These are phyloP conservation scores for Pascua guehoae DNA, from an alignment of 1,284 basidiomycete genomes.

Conservation along the genomic window DNA sequence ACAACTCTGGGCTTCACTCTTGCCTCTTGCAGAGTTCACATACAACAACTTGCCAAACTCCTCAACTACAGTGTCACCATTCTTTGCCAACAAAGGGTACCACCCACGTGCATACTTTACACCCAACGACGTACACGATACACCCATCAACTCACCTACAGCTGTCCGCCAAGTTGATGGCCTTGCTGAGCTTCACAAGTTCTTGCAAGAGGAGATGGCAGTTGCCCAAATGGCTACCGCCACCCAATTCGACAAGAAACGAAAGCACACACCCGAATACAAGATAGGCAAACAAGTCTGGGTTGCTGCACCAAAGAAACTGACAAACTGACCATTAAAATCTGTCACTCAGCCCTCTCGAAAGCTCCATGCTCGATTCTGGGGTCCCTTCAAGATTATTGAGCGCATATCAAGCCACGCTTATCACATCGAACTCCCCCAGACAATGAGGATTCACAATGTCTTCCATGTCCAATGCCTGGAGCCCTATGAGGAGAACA, in stretches of 20 bases:
- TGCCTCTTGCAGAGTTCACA: constrained; percentile 53
- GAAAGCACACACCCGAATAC: constrained; percentile 32
- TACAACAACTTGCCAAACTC: constrained; percentile 50
- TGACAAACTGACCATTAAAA: constrained; percentile 38
- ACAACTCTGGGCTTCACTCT: constrained; percentile 51
- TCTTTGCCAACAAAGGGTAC: constrained; percentile 46
- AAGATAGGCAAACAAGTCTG: constrained; percentile 48
- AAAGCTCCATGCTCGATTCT: constrained; percentile 46
- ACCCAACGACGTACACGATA: not conserved
- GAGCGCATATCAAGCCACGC: constrained; percentile 6
- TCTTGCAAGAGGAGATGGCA: not conserved
- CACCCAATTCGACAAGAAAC: too few relatives aligned
- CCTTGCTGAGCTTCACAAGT: not conserved
- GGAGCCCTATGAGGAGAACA: constrained; percentile 41
- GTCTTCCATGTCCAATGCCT: constrained; percentile 52
- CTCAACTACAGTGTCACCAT: constrained; percentile 24
- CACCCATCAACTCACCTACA: too few relatives aligned
- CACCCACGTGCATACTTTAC: constrained; percentile 28
- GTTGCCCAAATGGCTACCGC: not conserved
- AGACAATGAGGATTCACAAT: constrained; percentile 41
- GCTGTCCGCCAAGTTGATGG: not conserved
- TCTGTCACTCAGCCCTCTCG: constrained; percentile 47
- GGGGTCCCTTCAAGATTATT: constrained; percentile 49
- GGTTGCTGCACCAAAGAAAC: constrained; percentile 42
- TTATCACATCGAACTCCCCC: constrained; percentile 43